These are phyloP conservation scores for Actinomortierella ambigua DNA, from an alignment of 371 early-diverging fungal genomes.

Conservation along the genomic window DNA sequence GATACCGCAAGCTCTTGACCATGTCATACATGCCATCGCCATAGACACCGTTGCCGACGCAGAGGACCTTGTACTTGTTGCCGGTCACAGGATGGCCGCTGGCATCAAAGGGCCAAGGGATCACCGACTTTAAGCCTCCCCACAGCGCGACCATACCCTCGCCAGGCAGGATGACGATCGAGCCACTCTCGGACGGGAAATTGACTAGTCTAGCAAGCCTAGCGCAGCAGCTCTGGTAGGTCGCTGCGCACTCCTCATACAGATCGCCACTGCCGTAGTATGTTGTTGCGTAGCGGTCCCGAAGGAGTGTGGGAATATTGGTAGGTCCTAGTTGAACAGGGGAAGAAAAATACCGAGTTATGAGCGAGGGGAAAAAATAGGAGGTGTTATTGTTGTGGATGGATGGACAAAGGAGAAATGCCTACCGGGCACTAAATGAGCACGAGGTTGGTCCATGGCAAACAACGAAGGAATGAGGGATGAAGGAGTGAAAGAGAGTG, in stretches of 20 bases:
- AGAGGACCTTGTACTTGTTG: conserved; percentile 20
- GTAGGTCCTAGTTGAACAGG: conserved; percentile 28
- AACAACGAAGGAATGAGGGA: too few relatives aligned
- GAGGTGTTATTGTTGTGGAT: too few relatives aligned
- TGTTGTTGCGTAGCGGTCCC: conserved; percentile 16
- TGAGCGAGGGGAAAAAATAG: too few relatives aligned
- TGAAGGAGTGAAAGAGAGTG: too few relatives aligned
- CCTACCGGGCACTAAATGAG: too few relatives aligned
- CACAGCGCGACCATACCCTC: conserved; percentile 43
- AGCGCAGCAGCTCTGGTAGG: conserved; percentile 19
- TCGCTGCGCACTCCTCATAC: conserved; percentile 11
- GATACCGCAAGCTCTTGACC: conserved; percentile 36
- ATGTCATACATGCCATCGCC: conserved; percentile 39
- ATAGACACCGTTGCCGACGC: conserved; percentile 39
- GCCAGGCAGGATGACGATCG: conserved; percentile 39
- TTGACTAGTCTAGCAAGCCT: conserved; percentile 14
- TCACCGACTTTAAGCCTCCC: conserved; percentile 39
- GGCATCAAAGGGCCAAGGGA: conserved; percentile 32
- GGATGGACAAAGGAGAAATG: too few relatives aligned
- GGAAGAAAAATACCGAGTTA: too few relatives aligned
- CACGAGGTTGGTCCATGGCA: too few relatives aligned
- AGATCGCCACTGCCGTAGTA: conserved; percentile 45
- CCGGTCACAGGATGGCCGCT: neutral
- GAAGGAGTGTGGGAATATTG: conserved; percentile 20
- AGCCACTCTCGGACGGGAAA: conserved; percentile 7